phyloP scores from a whole-genome alignment of 768 basidiomycete genomes.

The Sarcomyxa edulis region DNA sequence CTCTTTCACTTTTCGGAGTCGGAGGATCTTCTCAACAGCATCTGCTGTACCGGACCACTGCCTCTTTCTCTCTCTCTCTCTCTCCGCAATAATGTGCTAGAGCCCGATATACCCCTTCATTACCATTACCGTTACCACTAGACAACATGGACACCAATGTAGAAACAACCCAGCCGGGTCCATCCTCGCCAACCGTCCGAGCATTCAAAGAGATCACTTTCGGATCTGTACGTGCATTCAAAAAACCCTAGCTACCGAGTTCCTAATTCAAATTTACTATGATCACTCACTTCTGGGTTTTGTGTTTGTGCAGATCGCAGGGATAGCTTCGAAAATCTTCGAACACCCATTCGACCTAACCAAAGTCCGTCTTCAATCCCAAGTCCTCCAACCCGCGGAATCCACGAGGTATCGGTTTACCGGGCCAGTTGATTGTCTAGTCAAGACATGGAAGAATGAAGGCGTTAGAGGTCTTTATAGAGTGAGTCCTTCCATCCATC shows the following conservation, averaged over 20 bases:
- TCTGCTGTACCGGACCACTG: neutral
- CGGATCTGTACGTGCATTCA: constrained; percentile 36
- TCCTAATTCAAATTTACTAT: neutral
- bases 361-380: constrained; percentile 87
- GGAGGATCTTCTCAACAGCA: too few species aligned
- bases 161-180: too few species aligned
- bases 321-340: constrained; percentile 81
- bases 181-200: too few species aligned
- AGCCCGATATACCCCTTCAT: neutral
- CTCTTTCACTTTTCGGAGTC: too few species aligned
- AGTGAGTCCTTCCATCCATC: constrained; percentile 40
- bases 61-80: neutral
- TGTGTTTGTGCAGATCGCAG: constrained; percentile 49
- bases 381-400: constrained; percentile 71
- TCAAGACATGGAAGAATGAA: constrained; percentile 76
- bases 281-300: neutral
- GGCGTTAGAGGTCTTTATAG: constrained; percentile 84
- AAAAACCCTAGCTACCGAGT: neutral
- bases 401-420: constrained; percentile 58
- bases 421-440: constrained; percentile 87
- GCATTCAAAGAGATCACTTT: constrained; percentile 42
- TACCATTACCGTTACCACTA: neutral
- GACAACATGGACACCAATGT: too few species aligned
- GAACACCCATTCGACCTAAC: constrained; percentile 93
- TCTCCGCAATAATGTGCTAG: neutral